Evolutionary conservation across 768 basidiomycete genomes (phyloP).

Genomic region (Boletus sensibilis): DNA sequence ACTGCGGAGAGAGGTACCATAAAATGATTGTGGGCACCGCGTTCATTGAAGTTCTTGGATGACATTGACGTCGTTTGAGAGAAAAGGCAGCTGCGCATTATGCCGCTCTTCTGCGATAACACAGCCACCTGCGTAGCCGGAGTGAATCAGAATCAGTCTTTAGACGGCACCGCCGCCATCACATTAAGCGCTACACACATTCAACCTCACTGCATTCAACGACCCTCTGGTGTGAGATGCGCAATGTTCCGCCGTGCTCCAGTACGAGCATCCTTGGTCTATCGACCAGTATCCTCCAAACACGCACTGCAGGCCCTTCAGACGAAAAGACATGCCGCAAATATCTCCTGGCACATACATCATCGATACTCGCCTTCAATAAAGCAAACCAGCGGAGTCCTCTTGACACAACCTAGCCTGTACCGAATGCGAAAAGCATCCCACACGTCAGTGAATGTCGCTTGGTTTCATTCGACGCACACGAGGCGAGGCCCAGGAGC

Average conservation of each 20-base stretch:
- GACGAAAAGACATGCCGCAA: neutral
- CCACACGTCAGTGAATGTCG: neutral
- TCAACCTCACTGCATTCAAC: neutral
- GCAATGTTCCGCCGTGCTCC: constrained; percentile 52
- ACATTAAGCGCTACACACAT: constrained; percentile 4
- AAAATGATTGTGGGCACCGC: too few species aligned
- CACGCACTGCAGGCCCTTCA: neutral
- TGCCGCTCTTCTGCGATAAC: neutral
- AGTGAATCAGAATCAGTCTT: neutral
- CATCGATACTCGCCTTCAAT: neutral
- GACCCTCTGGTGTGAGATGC: constrained; percentile 36
- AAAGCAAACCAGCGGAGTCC: constrained; percentile 2
- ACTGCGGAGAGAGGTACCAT: neutral
- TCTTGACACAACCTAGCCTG: constrained; percentile 5
- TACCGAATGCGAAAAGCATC: constrained; percentile 4
- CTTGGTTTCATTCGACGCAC: constrained; percentile 44
- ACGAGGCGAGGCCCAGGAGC: constrained; percentile 22
- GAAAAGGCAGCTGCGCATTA: neutral
- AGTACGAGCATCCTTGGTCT: constrained; percentile 6
- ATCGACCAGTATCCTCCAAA: constrained; percentile 1
- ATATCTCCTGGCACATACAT: neutral
- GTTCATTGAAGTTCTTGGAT: neutral
- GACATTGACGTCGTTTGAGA: neutral
- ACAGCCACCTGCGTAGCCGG: constrained; percentile 7
- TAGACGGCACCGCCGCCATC: constrained; percentile 2